These are phyloP conservation scores for Panicum miliaceum DNA, from an alignment of 176 grass and related monocot genomes.

Conservation along the genomic window DNA sequence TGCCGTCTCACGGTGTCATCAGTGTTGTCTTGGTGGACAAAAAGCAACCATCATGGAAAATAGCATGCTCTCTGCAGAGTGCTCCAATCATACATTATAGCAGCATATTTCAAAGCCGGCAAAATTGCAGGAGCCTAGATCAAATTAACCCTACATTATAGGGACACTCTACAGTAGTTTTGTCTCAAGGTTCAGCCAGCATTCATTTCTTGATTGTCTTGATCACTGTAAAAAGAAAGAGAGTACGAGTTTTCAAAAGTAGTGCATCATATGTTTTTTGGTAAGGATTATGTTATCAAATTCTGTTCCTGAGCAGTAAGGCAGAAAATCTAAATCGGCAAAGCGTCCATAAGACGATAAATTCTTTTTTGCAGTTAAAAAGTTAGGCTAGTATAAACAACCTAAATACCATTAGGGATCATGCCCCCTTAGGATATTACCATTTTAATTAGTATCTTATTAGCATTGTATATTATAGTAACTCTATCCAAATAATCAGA, in stretches of 20 bases:
- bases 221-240: background rate
- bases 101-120: background rate
- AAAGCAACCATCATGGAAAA: background rate
- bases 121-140: background rate
- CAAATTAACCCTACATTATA: background rate
- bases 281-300: background rate
- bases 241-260: background rate
- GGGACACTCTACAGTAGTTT: background rate
- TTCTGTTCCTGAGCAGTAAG: constrained; percentile 4
- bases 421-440: background rate
- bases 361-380: background rate
- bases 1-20: background rate
- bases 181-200: constrained; percentile 6
- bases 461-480: background rate
- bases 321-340: background rate
- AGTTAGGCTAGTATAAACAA: background rate
- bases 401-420: background rate
- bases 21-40: background rate
- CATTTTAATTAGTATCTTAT: background rate
- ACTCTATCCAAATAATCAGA: background rate
- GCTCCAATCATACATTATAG: background rate
- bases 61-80: background rate
- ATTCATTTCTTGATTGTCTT: background rate
- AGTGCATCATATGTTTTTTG: too few relatives aligned
- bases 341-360: background rate